These are phyloP conservation scores for Huntiella decipiens DNA, from an alignment of 2,329 filamentous ascomycete species.

Conservation along the genomic window DNA sequence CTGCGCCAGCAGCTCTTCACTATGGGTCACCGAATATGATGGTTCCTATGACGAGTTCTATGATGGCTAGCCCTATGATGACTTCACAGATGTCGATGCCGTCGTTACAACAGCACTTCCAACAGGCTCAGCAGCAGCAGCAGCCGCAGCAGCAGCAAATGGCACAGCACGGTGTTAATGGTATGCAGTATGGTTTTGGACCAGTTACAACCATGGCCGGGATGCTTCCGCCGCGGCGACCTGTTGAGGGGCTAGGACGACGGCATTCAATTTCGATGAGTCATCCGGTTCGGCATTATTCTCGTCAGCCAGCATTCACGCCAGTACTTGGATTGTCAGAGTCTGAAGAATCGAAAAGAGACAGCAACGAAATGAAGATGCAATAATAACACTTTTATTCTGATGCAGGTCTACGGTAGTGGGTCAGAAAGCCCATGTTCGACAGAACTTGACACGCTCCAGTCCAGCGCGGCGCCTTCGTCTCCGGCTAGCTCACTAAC, in stretches of 20 bases:
- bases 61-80: too few relatives aligned
- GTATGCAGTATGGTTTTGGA: background rate
- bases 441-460: background rate
- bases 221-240: background rate
- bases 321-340: background rate
- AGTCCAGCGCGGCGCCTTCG: background rate
- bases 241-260: background rate
- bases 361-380: background rate
- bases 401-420: background rate
- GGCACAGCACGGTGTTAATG: background rate
- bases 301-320: background rate
- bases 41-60: too few relatives aligned
- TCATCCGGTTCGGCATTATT: background rate
- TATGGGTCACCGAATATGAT: too few relatives aligned
- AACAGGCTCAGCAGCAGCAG: background rate
- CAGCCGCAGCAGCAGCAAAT: background rate
- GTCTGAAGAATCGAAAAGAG: background rate
- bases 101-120: background rate
- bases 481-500: background rate
- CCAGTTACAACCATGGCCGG: background rate
- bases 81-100: background rate
- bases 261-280: background rate
- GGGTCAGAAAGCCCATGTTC: background rate
- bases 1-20: background rate
- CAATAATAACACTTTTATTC: constrained; percentile 1